Evolutionary conservation across 441 rosid species (phyloP).

Genomic region (Brassica balearica): DNA sequence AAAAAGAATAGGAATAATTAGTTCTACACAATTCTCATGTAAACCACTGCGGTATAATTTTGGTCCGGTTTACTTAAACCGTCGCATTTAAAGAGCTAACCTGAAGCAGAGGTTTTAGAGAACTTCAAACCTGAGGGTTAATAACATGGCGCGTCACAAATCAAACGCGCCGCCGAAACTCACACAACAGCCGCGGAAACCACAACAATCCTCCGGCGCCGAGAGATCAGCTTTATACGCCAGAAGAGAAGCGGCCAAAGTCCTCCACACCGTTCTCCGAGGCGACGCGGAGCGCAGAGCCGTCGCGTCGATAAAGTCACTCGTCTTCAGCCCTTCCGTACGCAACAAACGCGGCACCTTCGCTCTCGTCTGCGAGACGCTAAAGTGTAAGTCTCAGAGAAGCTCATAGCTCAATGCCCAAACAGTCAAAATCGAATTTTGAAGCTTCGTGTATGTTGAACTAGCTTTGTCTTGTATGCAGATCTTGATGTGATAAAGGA

Average conservation of each 20-base stretch:
- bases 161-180: constrained; percentile 39
- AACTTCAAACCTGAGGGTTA: not conserved
- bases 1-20: no score
- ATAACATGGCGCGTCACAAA: constrained; percentile 52
- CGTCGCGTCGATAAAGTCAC: constrained; percentile 82
- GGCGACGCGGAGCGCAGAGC: constrained; percentile 88
- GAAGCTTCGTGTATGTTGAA: not conserved
- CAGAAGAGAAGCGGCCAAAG: constrained; percentile 88
- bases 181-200: constrained; percentile 28
- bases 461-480: constrained; percentile 38
- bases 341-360: constrained; percentile 83
- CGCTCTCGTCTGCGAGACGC: constrained; percentile 94
- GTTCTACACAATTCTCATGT: not conserved
- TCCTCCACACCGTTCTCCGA: constrained; percentile 65
- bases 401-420: not conserved
- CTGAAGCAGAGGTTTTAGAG: constrained; percentile 6
- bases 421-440: not conserved
- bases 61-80: no score
- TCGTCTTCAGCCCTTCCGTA: constrained; percentile 79
- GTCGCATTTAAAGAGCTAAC: constrained; percentile 14
- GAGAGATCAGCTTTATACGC: constrained; percentile 83
- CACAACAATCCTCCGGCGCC: constrained; percentile 45
- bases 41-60: not conserved
- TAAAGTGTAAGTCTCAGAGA: constrained; percentile 56
- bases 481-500: constrained; percentile 75